phyloP scores from a whole-genome alignment of 176 grass and related monocot genomes.

The Avena eriantha region DNA sequence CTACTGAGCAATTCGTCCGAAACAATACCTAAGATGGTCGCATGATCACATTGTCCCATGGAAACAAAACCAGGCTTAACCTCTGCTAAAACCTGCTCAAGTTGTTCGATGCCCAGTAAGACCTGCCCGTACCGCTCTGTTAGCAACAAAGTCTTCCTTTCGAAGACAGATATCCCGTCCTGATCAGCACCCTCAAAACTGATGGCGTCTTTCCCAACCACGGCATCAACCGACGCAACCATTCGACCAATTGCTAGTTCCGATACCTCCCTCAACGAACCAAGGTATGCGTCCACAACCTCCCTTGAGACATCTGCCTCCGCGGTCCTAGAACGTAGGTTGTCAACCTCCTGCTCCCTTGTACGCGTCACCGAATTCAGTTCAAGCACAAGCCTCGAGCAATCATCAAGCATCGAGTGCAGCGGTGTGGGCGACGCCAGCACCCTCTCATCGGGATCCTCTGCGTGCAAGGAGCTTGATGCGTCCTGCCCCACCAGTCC shows the following conservation, averaged over 20 bases:
- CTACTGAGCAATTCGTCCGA: conserved; percentile 62
- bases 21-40: conserved; percentile 54
- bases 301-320: conserved; percentile 59
- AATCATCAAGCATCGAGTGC: conserved; percentile 81
- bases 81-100: conserved; percentile 64
- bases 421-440: conserved; percentile 43
- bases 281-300: conserved; percentile 67
- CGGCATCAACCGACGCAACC: conserved; percentile 55
- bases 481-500: conserved; percentile 54
- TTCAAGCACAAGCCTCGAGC: conserved; percentile 68
- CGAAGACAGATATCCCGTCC: conserved; percentile 55
- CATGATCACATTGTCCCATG: conserved; percentile 39
- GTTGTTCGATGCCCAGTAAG: conserved; percentile 66
- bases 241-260: conserved; percentile 60
- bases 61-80: conserved; percentile 64
- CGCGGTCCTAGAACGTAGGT: conserved; percentile 52
- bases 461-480: conserved; percentile 34
- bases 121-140: conserved; percentile 62
- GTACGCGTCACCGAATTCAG: conserved; percentile 51
- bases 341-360: conserved; percentile 78
- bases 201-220: conserved; percentile 54
- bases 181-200: conserved; percentile 47
- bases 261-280: conserved; percentile 58
- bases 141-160: conserved; percentile 66
- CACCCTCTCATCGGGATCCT: conserved; percentile 43